Evolutionary conservation across 2,329 filamentous ascomycete genomes (phyloP).

Genomic region (Cladophialophora exuberans): DNA sequence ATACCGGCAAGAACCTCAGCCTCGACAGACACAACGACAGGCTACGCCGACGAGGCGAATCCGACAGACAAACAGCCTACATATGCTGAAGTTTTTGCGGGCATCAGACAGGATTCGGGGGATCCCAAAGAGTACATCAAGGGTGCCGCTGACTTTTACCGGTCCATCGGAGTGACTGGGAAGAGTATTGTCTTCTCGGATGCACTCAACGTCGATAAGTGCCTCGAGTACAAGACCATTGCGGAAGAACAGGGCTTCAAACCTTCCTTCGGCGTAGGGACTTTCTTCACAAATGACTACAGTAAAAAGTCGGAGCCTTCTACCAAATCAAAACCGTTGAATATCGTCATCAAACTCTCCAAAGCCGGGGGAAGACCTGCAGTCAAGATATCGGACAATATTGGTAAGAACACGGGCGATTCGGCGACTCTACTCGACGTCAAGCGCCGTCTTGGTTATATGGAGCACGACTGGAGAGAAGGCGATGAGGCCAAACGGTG

Average conservation of each 20-base stretch:
- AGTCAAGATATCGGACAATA: slow-evolving; percentile 91
- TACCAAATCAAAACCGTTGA: slow-evolving; percentile 85
- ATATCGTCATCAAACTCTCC: slow-evolving; percentile 97
- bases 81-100: slow-evolving; percentile 81
- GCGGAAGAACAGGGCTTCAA: slow-evolving; percentile 80
- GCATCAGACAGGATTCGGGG: slow-evolving; percentile 88
- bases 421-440: slow-evolving; percentile 76
- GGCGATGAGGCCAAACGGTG: slow-evolving; percentile 85
- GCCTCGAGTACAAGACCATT: slow-evolving; percentile 84
- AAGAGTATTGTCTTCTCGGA: slow-evolving; percentile 97
- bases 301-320: slow-evolving; percentile 65
- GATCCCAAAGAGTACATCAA: slow-evolving; percentile 80
- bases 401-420: slow-evolving; percentile 93
- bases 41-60: slow-evolving; percentile 37
- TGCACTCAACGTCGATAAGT: slow-evolving; percentile 86
- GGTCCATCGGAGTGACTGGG: slow-evolving; percentile 71
- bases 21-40: slow-evolving; percentile 44
- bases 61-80: slow-evolving; percentile 52
- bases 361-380: slow-evolving; percentile 79
- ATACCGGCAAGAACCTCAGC: slow-evolving; percentile 53
- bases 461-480: slow-evolving; percentile 79
- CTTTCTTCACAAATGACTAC: slow-evolving; percentile 95
- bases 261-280: slow-evolving; percentile 91
- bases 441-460: slow-evolving; percentile 83
- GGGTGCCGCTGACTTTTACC: slow-evolving; percentile 79